phyloP scores from a whole-genome alignment of 2,329 filamentous ascomycete genomes.

The Trichoderma oligosporum region DNA sequence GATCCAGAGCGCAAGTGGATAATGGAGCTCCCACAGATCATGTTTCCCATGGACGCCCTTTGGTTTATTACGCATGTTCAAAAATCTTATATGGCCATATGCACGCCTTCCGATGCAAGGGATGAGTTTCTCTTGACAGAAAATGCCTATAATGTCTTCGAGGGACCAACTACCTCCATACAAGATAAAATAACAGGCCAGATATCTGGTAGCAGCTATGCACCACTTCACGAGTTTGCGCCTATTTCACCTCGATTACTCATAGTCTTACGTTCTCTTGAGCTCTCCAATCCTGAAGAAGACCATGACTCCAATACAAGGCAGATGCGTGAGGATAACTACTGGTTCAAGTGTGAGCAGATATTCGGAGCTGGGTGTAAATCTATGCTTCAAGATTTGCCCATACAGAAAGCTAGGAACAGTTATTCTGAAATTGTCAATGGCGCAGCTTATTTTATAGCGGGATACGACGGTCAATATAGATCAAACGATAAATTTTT shows the following conservation, averaged over 20 bases:
- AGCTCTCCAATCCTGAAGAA: not conserved
- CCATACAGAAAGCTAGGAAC: not conserved
- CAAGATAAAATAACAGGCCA: not conserved
- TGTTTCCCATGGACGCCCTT: not conserved
- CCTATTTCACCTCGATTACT: not conserved
- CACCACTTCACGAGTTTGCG: not conserved
- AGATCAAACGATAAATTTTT: not conserved
- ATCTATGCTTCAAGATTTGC: not conserved
- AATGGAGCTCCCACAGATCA: not conserved
- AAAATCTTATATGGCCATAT: not conserved
- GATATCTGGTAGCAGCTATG: not conserved
- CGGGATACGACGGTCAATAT: not conserved
- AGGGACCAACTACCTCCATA: not conserved
- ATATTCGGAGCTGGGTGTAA: not conserved
- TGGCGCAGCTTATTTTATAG: not conserved
- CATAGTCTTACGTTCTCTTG: not conserved
- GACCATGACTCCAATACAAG: not conserved
- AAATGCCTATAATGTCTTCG: not conserved
- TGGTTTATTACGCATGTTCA: not conserved
- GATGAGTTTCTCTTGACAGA: not conserved
- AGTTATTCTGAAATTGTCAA: not conserved
- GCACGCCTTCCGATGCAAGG: not conserved
- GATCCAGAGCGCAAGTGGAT: not conserved
- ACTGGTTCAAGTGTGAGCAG: not conserved
- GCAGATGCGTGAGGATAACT: not conserved